These are phyloP conservation scores for Blastobotrys parvus DNA, from an alignment of 805 yeast genomes.

Conservation along the genomic window DNA sequence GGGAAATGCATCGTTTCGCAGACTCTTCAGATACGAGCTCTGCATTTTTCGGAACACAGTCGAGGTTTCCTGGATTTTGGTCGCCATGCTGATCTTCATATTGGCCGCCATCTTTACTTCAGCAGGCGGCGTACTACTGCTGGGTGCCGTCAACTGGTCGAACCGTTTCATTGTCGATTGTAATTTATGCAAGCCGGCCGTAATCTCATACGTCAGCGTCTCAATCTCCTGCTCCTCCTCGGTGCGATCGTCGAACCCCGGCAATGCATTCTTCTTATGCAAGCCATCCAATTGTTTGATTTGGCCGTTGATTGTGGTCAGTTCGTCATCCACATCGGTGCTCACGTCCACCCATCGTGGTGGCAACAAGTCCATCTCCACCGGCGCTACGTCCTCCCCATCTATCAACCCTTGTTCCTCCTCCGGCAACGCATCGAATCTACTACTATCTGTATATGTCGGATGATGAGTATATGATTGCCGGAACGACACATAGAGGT, in stretches of 20 bases:
- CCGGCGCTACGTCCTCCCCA: conserved; percentile 27
- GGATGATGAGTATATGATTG: conserved; percentile 74
- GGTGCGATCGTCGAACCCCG: conserved; percentile 78
- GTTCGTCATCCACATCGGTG: conserved; percentile 56
- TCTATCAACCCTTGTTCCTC: conserved; percentile 55
- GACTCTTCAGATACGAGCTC: conserved; percentile 75
- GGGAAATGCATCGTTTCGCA: conserved; percentile 65
- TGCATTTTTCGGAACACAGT: conserved; percentile 79
- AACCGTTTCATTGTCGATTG: conserved; percentile 68
- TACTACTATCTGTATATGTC: conserved; percentile 15
- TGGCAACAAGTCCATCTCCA: conserved; percentile 60
- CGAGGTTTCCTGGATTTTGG: conserved; percentile 70
- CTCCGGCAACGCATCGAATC: conserved; percentile 36
- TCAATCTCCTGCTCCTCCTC: conserved; percentile 74
- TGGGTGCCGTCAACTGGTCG: conserved; percentile 34
- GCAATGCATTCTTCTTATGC: conserved; percentile 75
- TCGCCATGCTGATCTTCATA: conserved; percentile 76
- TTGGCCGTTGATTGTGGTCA: conserved; percentile 43
- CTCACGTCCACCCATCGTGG: conserved; percentile 74
- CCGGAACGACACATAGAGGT: conserved; percentile 77
- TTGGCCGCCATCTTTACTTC: conserved; percentile 67
- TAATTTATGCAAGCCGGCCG: conserved; percentile 68
- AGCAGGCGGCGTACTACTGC: conserved; percentile 29
- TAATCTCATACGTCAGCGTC: conserved; percentile 61
- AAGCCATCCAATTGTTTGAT: conserved; percentile 56